Conservation (phyloP, 306 rosid species). For the Argentina anserina region DNA sequence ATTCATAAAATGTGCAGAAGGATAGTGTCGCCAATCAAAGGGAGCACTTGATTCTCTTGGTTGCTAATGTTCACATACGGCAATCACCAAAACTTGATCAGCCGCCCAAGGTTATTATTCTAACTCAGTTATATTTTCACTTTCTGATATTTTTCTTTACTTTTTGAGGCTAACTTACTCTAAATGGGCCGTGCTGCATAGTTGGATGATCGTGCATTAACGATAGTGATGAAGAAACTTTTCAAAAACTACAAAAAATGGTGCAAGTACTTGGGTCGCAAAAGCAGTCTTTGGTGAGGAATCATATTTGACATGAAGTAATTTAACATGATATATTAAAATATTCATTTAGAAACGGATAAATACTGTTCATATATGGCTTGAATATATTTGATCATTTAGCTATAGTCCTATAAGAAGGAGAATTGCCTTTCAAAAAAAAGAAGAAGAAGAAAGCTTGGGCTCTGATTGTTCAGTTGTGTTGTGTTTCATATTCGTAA, state of each 20-base stretch:
- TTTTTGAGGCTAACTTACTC: constrained; percentile 14
- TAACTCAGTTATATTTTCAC: constrained; percentile 11
- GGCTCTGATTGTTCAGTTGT: background rate
- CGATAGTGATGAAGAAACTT: constrained; percentile 88
- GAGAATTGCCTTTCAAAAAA: background rate
- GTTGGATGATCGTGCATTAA: constrained; percentile 86
- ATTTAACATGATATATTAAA: background rate
- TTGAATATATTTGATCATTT: background rate
- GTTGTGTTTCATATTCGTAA: background rate
- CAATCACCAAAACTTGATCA: constrained; percentile 65
- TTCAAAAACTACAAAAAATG: constrained; percentile 87
- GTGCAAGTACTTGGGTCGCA: constrained; percentile 94
- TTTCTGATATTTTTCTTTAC: constrained; percentile 14
- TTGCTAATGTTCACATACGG: constrained; percentile 87
- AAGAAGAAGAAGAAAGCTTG: too few species aligned
- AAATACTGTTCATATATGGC: background rate
- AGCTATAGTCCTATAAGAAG: background rate
- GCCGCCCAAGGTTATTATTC: constrained; percentile 59
- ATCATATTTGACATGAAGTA: constrained; percentile 2
- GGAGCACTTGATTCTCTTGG: constrained; percentile 92
- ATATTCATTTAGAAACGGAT: background rate
- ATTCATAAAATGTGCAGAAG: constrained; percentile 48
- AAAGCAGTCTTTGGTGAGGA: constrained; percentile 97
- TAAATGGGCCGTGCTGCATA: constrained; percentile 19
- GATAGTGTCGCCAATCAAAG: constrained; percentile 92